A percentile compares a stretch with the other conserved stretches of the same genome.
These are phyloP conservation scores for Backusella luteola DNA, from an alignment of 192 early-diverging fungal species.

Conservation along the genomic window DNA sequence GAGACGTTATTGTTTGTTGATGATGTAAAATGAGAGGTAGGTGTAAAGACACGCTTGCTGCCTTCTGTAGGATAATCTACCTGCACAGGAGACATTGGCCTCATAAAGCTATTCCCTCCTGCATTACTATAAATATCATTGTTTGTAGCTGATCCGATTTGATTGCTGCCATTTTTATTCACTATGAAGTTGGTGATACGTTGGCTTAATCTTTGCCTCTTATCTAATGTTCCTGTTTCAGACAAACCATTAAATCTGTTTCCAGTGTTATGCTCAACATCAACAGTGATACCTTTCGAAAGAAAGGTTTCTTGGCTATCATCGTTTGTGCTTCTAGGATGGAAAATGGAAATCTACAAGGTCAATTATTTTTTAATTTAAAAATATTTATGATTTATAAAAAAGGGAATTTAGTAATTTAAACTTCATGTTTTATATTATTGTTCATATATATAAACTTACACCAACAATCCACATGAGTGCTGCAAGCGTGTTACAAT, in stretches of 20 bases:
- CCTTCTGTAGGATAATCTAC: neutral
- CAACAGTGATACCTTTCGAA: neutral
- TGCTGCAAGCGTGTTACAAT: constrained; percentile 15
- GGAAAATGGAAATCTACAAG: constrained; percentile 21
- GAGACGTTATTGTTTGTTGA: neutral
- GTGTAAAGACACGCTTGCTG: constrained; percentile 2
- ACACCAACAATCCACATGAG: constrained; percentile 26
- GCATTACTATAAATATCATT: neutral
- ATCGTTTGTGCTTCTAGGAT: neutral
- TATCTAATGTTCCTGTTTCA: neutral
- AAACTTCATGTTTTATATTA: neutral
- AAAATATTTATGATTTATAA: neutral
- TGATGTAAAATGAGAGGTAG: neutral
- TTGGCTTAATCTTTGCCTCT: constrained; percentile 2
- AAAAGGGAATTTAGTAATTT: neutral
- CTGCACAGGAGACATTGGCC: neutral
- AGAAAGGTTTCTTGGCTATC: neutral
- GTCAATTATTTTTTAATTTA: neutral
- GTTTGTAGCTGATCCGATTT: neutral
- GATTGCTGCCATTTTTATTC: neutral
- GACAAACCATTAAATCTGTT: constrained; percentile 9
- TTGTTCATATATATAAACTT: neutral
- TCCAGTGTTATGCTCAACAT: neutral
- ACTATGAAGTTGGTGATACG: constrained; percentile 17
- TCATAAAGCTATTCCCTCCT: neutral